Conservation (phyloP, 1,284 basidiomycete genomes). For the Lignosus rhinocerotis region DNA sequence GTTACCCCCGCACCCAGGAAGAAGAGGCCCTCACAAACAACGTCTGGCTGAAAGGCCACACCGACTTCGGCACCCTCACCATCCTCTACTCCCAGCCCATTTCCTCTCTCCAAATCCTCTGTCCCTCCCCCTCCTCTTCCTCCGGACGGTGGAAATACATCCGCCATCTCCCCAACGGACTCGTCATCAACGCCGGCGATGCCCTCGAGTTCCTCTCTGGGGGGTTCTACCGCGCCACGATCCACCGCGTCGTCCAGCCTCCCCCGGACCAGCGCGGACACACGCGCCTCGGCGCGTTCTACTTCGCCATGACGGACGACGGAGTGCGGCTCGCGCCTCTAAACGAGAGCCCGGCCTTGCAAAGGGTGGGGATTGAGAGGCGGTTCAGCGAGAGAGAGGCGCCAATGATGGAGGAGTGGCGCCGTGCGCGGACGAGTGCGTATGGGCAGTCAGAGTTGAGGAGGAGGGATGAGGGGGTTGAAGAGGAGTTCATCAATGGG, state of each 20-base stretch:
- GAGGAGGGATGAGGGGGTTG: constrained; percentile 38
- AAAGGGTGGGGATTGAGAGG: constrained; percentile 34
- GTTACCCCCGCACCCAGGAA: constrained; percentile 47
- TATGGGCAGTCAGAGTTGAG: constrained; percentile 36
- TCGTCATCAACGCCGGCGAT: constrained; percentile 59
- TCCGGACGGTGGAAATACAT: constrained; percentile 54
- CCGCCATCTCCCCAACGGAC: neutral
- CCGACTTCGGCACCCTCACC: constrained; percentile 63
- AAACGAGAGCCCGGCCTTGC: constrained; percentile 41
- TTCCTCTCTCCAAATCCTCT: constrained; percentile 47
- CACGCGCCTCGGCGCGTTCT: constrained; percentile 53
- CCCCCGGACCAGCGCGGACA: constrained; percentile 48
- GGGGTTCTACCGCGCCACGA: constrained; percentile 42
- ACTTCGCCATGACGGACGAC: constrained; percentile 39
- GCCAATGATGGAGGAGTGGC: constrained; percentile 40
- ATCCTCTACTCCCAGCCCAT: constrained; percentile 65
- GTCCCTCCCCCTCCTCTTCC: neutral
- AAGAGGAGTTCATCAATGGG: constrained; percentile 46
- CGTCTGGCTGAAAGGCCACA: constrained; percentile 47
- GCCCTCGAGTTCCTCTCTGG: constrained; percentile 57
- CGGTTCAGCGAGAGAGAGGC: constrained; percentile 34
- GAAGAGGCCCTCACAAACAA: constrained; percentile 56
- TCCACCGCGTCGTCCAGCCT: constrained; percentile 44
- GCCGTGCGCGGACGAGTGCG: constrained; percentile 35
- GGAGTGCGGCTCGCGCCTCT: constrained; percentile 39